Percentiles rank a stretch among this genome's conserved stretches.
Conservation (phyloP, 495 filamentous ascomycete species). For the Astrothelium subdiscretum region DNA sequence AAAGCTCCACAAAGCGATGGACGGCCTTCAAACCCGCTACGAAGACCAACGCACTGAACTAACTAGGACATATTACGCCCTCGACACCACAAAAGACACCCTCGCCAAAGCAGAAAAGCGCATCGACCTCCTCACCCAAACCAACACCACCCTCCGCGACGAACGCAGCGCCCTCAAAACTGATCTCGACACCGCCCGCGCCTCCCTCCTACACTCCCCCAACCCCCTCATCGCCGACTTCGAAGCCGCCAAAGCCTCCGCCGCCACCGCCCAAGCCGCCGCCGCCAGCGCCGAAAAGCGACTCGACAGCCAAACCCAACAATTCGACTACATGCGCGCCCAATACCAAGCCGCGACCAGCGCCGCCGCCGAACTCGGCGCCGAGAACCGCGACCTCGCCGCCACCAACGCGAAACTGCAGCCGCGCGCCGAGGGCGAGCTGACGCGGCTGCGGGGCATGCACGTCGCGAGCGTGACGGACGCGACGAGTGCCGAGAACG, state of each 20-base stretch:
- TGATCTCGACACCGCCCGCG: conserved; percentile 12
- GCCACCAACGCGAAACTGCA: conserved; percentile 6
- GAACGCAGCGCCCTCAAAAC: conserved; percentile 6
- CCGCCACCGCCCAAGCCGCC: background rate
- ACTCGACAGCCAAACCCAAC: conserved; percentile 2
- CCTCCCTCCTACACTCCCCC: conserved; percentile 8
- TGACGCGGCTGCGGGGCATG: conserved; percentile 9
- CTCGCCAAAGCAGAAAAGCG: conserved; percentile 5
- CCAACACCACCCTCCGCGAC: conserved; percentile 2
- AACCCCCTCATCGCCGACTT: conserved; percentile 13
- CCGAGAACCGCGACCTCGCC: conserved; percentile 4
- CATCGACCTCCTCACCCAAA: conserved; percentile 3
- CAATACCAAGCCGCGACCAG: conserved; percentile 9
- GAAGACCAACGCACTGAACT: conserved; percentile 15
- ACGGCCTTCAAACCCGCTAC: conserved; percentile 13
- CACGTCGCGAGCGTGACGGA: conserved; percentile 8
- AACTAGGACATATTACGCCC: background rate
- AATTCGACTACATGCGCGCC: conserved; percentile 13
- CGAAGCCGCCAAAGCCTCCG: conserved; percentile 7
- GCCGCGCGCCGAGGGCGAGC: conserved; percentile 7
- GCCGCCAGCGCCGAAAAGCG: conserved; percentile 1
- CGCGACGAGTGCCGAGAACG: conserved; percentile 9
- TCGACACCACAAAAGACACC: conserved; percentile 4
- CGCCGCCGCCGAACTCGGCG: conserved; percentile 4
- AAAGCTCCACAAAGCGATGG: conserved; percentile 11